Percentiles rank a stretch among this genome's conserved stretches.
phyloP scores from a whole-genome alignment of 1,284 basidiomycete species.

The Cryptococcus depauperatus region DNA sequence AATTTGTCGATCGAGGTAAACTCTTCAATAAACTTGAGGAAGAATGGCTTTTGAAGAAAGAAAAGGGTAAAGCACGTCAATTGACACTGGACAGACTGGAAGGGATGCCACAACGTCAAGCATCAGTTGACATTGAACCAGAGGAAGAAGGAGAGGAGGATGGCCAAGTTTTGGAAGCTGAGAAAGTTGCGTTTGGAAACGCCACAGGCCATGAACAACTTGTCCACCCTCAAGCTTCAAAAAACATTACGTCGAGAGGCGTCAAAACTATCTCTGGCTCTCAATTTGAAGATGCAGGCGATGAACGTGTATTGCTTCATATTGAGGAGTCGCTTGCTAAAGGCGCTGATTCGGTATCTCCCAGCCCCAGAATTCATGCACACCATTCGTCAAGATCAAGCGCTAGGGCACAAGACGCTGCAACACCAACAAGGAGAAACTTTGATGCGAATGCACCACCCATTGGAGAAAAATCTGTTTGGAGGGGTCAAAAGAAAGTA shows the following conservation, averaged over 20 bases:
- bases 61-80: constrained; percentile 62
- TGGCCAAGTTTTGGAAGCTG: constrained; percentile 42
- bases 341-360: constrained; percentile 51
- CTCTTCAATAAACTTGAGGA: no score
- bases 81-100: constrained; percentile 60
- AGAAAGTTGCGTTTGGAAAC: constrained; percentile 28
- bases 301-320: constrained; percentile 72
- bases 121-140: constrained; percentile 51
- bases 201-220: constrained; percentile 14
- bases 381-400: not conserved
- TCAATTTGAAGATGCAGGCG: constrained; percentile 86
- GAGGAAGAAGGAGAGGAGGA: constrained; percentile 32
- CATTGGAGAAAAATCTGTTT: constrained; percentile 38
- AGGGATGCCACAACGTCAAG: not conserved
- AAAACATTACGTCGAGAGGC: constrained; percentile 37
- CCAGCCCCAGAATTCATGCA: not conserved
- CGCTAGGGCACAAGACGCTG: no score
- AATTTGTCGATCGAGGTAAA: not conserved
- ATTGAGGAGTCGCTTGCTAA: constrained; percentile 71
- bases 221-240: constrained; percentile 2
- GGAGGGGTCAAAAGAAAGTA: constrained; percentile 24
- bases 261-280: constrained; percentile 50
- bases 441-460: constrained; percentile 26
- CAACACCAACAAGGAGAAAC: constrained; percentile 16
- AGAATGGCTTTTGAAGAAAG: constrained; percentile 63